These are phyloP conservation scores for Lotus japonicus DNA, from an alignment of 306 rosid genomes.

Conservation along the genomic window DNA sequence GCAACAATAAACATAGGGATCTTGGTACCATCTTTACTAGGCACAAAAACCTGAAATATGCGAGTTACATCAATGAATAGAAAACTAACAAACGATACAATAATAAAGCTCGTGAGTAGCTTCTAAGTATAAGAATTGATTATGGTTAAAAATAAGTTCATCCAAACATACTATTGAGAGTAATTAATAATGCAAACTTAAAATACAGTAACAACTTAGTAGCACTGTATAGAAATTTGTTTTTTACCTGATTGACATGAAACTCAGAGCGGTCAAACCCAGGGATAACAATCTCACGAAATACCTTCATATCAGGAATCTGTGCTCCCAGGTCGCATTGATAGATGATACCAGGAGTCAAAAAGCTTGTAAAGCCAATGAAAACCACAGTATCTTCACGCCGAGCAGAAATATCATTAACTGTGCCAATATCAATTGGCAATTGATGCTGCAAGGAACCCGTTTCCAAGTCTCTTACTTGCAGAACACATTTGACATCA, in stretches of 20 bases:
- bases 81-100: neutral
- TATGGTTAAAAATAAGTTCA: too few species aligned
- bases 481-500: slow-evolving; percentile 78
- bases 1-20: slow-evolving; percentile 79
- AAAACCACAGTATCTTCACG: slow-evolving; percentile 64
- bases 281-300: slow-evolving; percentile 72
- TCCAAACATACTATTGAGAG: neutral
- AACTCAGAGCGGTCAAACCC: slow-evolving; percentile 78
- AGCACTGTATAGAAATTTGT: neutral
- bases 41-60: slow-evolving; percentile 61
- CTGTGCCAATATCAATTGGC: slow-evolving; percentile 88
- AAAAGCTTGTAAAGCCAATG: slow-evolving; percentile 74
- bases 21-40: slow-evolving; percentile 80
- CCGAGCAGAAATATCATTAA: slow-evolving; percentile 60
- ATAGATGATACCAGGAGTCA: slow-evolving; percentile 80
- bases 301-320: slow-evolving; percentile 61
- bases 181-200: neutral
- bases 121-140: too few species aligned
- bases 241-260: slow-evolving; percentile 62
- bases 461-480: slow-evolving; percentile 76
- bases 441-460: slow-evolving; percentile 73
- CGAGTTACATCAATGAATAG: neutral
- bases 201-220: neutral
- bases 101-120: too few species aligned
- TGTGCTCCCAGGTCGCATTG: slow-evolving; percentile 60